Conservation (phyloP, 495 filamentous ascomycete species). For the Cladorrhinum samala region DNA sequence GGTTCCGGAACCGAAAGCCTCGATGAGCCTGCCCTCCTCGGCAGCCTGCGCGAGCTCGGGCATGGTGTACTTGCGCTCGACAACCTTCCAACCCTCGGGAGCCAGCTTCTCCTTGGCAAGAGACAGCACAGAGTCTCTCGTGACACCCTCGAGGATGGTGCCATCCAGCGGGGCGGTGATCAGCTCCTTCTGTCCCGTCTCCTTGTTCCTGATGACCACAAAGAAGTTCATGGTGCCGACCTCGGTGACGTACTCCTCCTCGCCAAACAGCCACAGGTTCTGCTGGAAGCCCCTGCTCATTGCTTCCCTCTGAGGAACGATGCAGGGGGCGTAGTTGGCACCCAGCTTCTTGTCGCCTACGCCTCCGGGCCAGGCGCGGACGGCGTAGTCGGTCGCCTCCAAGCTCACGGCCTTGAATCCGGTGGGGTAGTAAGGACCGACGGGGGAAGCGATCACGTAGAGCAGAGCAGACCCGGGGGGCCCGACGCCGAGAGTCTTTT, state of each 20-base stretch:
- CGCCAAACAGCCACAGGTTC: slow-evolving; percentile 94
- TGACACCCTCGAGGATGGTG: slow-evolving; percentile 94
- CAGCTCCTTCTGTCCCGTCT: slow-evolving; percentile 82
- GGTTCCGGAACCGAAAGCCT: slow-evolving; percentile 91
- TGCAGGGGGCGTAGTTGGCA: slow-evolving; percentile 96
- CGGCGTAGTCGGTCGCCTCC: slow-evolving; percentile 88
- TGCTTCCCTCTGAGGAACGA: slow-evolving; percentile 85
- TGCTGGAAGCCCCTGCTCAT: slow-evolving; percentile 90
- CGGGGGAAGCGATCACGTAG: slow-evolving; percentile 91
- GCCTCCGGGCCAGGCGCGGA: slow-evolving; percentile 95
- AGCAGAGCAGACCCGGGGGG: slow-evolving; percentile 86
- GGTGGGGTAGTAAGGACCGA: slow-evolving; percentile 95
- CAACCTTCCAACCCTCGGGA: slow-evolving; percentile 82
- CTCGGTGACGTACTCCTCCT: slow-evolving; percentile 91
- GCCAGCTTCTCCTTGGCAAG: slow-evolving; percentile 76
- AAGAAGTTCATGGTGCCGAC: slow-evolving; percentile 99
- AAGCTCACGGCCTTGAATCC: slow-evolving; percentile 95
- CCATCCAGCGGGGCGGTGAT: slow-evolving; percentile 91
- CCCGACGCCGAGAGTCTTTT: slow-evolving; percentile 84
- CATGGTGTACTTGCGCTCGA: slow-evolving; percentile 88
- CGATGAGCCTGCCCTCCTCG: slow-evolving; percentile 76
- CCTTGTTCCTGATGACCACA: slow-evolving; percentile 68
- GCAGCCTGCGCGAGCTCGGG: slow-evolving; percentile 70
- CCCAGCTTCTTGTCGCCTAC: slow-evolving; percentile 97
- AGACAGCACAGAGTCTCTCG: slow-evolving; percentile 75